Conservation (phyloP, 139 green algal species). For the Tetradesmus obliquus region DNA sequence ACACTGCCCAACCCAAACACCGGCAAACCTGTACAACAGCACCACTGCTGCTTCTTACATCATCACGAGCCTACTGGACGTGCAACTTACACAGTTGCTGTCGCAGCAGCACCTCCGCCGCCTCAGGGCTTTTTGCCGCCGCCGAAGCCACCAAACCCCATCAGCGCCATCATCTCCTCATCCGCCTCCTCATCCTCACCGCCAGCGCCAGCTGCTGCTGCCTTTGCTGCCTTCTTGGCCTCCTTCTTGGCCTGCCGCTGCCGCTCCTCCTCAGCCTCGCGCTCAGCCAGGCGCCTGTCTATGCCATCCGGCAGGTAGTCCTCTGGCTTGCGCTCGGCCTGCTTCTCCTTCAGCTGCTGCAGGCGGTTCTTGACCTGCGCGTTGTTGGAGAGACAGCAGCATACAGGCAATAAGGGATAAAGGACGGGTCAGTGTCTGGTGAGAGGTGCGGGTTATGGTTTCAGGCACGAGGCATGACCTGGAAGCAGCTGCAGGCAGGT, state of each 20-base stretch:
- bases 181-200: conserved; percentile 74
- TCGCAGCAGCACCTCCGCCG: neutral
- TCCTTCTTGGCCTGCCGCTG: conserved; percentile 47
- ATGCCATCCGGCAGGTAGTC: conserved; percentile 71
- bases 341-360: conserved; percentile 54
- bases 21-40: neutral
- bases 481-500: no score
- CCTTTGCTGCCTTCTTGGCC: conserved; percentile 72
- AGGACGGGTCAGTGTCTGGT: neutral
- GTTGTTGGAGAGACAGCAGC: neutral
- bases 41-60: neutral
- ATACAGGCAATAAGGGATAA: neutral
- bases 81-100: neutral
- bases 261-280: conserved; percentile 66
- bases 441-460: neutral
- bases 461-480: no score
- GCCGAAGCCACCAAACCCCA: conserved; percentile 98
- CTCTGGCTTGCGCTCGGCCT: conserved; percentile 43
- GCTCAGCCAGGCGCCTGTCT: conserved; percentile 67
- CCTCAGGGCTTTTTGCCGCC: conserved; percentile 51
- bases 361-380: conserved; percentile 70
- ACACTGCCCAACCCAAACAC: no score
- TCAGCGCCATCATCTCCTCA: conserved; percentile 89
- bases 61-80: no score
- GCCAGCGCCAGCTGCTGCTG: conserved; percentile 46